Conservation (phyloP, 148 eudicot species). For the Cornus suecica region DNA sequence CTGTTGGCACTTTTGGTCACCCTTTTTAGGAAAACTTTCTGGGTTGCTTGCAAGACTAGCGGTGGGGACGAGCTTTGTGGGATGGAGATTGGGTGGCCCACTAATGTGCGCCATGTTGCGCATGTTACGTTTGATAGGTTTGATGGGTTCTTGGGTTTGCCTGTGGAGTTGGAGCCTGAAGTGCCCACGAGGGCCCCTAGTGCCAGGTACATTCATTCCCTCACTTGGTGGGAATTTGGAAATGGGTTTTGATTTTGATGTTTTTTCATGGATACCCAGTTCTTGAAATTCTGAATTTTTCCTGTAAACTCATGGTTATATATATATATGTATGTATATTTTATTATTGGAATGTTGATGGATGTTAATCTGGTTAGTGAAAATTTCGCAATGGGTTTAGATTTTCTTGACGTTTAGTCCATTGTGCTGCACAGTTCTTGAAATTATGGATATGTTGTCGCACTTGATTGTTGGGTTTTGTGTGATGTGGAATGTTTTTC, state of each 20-base stretch:
- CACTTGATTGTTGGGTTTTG: not conserved
- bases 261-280: not conserved
- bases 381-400: constrained; percentile 3
- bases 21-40: constrained; percentile 68
- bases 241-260: not conserved
- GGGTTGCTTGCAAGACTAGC: constrained; percentile 59
- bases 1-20: constrained; percentile 66
- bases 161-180: constrained; percentile 98
- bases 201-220: constrained; percentile 76
- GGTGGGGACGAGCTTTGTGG: constrained; percentile 37
- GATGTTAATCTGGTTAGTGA: not conserved
- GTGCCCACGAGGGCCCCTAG: constrained; percentile 93
- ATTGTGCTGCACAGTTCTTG: not conserved
- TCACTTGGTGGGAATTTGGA: not conserved
- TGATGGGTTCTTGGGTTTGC: constrained; percentile 98
- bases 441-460: not conserved
- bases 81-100: constrained; percentile 97
- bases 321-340: no score
- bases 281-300: not conserved
- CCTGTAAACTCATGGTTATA: not conserved
- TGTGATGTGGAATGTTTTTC: not conserved
- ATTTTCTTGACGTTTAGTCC: constrained; percentile 13
- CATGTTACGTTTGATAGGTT: constrained; percentile 97
- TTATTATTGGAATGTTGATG: not conserved
- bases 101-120: constrained; percentile 92